Base-by-base conservation (phyloP, 139 green algal species). In the Asterochloris sp. region DNA sequence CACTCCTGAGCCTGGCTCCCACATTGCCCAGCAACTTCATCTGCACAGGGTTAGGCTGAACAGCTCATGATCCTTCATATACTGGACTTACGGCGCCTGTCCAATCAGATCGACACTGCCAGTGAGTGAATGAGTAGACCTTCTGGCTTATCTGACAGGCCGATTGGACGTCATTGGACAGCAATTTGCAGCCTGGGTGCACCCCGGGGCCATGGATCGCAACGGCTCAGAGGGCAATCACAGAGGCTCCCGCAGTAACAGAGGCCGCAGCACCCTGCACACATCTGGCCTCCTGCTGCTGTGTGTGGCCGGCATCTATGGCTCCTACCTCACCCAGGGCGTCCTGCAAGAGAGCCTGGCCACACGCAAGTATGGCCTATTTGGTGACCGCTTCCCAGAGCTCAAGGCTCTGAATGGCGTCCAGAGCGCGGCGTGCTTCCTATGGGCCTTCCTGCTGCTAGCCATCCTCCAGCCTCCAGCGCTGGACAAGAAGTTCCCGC, bases 301-400 rank as follows among this genome's bases (percentile, higher is more conserved):
- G 10, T 98, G 94, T 82, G 89, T 93, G 0, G 86, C 67, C 11
- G 96, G 95, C 19, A 98, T 99, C 63, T 99, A 98, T 78, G 89
- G 79, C 0, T 92, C 94, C 15, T 99, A 99, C 86, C 86, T 99
- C 0, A 98, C 96, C 0, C 94, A 98, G 75, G 89, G 89, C 13
- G 79, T 93, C 14, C 84, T 99, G 0, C 94, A 97, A 26, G 96
- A 99, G 86, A 88, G 89, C 23, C 83, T 99, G 14, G 91, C 94
- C 19, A 95, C 91, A 0, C 94, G 96, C 73, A 87, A 85, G 17
- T 99, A 96, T 85, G 95, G 94, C 12, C 62, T 83, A 12, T 64
- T 90, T 17, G 47, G 88, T 47, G 86, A 89, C 83, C 91, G 95
- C 17, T 98, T 99, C 71, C 76, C 83, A 21, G 88, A 98, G 69